Evolutionary conservation across 2,329 filamentous ascomycete species (phyloP).

Genomic region (Seiridium cupressi): DNA sequence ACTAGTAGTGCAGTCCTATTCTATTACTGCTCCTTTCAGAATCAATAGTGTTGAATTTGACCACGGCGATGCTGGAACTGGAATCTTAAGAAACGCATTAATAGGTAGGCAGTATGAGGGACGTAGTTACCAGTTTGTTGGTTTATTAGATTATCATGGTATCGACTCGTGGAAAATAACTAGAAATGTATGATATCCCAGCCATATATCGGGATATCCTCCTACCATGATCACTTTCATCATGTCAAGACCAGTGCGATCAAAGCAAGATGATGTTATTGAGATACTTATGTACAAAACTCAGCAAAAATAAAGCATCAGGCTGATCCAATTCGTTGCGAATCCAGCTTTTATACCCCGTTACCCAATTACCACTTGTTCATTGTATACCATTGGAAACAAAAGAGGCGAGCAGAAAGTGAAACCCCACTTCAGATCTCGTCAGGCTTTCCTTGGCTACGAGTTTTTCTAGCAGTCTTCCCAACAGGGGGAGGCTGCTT

Average conservation of each 20-base stretch:
- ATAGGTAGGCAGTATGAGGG: neutral
- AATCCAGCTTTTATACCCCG: neutral
- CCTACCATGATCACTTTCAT: no score
- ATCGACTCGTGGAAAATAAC: no score
- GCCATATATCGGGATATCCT: no score
- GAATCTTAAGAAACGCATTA: neutral
- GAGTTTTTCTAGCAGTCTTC: constrained; percentile 34
- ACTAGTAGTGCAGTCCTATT: no score
- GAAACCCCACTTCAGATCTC: neutral
- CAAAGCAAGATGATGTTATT: no score
- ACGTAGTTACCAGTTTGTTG: no score
- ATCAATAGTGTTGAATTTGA: neutral
- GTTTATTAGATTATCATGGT: no score
- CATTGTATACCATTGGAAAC: no score
- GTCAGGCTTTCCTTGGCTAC: constrained; percentile 32
- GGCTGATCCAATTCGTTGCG: neutral
- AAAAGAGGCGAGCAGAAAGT: no score
- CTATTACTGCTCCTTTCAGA: no score
- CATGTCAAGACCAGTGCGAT: no score
- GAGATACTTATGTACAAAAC: neutral
- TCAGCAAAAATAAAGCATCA: neutral
- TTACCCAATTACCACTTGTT: neutral
- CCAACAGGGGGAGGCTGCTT: constrained; percentile 28
- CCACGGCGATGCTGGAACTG: neutral
- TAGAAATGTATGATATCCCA: no score